Evolutionary conservation across 2,329 filamentous ascomycete genomes (phyloP), one percentile per base, ranked within the genome.

Genomic region (Trichophyton simii): DNA sequence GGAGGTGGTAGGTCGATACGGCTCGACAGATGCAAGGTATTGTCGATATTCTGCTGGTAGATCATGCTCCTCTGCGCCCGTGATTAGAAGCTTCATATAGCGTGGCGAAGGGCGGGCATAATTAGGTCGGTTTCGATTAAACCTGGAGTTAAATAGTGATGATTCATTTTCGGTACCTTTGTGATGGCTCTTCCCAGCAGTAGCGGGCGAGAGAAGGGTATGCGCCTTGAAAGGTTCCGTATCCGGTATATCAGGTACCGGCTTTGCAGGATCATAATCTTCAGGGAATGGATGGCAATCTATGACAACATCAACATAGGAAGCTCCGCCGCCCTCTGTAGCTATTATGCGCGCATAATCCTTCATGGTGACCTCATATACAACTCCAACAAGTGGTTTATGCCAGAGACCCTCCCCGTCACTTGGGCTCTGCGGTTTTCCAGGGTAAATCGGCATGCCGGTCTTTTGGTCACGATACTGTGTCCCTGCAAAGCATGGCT

Each of bases 401-500:
- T 84, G 78, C 91, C 90, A 95, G 60, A 76, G 77, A 60, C 78
- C 75, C 20, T 36, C 38, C 48, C 15, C 59, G 42, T 54, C 59
- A 25, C 65, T 61, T 2, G 44, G 48, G 2, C 61, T 38, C 15
- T 58, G 28, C 6, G 55, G 41, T 7, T 42, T 44, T 11, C 28
- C 44, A 13, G 58, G 58, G 42, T 59, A 59, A 36, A 59, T 34
- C 25, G 58, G 41, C 58, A 59, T n/a, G 34, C 44, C 58, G 15
- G 36, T 60, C 34, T 44, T 58, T 44, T 55, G 61, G 25, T 84
- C 79, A 57, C 87, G 83, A 59, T 80, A 79, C 15, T 81, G 82
- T 1, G 87, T 87, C 69, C 95, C 96, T 62, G 90, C 91, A 72
- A 97, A 96, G 73, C 92, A 96, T 0, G 94, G 92, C 74, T 97